Evolutionary conservation across 2,329 filamentous ascomycete genomes (phyloP).

Genomic region (Cladosporium sp.): DNA sequence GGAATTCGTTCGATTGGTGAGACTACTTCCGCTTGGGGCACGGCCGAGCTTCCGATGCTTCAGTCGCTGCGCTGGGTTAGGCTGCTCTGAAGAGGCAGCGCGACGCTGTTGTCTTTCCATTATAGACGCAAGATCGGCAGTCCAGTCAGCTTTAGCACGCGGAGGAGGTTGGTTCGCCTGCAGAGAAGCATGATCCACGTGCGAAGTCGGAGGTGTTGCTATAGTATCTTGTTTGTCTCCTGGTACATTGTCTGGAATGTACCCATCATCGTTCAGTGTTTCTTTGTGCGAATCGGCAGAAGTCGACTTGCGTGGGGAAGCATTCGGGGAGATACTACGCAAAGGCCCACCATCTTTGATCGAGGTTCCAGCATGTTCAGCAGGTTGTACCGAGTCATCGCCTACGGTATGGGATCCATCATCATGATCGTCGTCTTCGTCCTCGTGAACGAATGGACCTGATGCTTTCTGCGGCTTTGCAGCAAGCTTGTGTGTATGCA

Average conservation of each 20-base stretch:
- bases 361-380: too few species aligned
- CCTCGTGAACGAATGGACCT: constrained; percentile 25
- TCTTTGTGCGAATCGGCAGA: neutral
- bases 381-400: too few species aligned
- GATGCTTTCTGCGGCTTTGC: neutral
- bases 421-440: constrained; percentile 23
- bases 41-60: constrained; percentile 27
- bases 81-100: neutral
- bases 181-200: neutral
- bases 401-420: neutral
- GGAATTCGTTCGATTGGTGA: constrained; percentile 3
- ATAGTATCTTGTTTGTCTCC: neutral
- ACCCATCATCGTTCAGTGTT: neutral
- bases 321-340: constrained; percentile 26
- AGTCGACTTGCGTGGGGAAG: constrained; percentile 15
- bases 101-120: constrained; percentile 9
- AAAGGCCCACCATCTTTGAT: constrained; percentile 14
- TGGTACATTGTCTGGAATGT: neutral
- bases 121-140: constrained; percentile 4
- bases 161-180: neutral
- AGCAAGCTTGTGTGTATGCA: constrained; percentile 16
- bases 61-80: constrained; percentile 14
- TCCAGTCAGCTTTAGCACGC: neutral
- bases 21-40: constrained; percentile 20
- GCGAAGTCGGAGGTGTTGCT: neutral